Percentiles rank a stretch among this genome's conserved stretches.
phyloP scores from a whole-genome alignment of 2,329 filamentous ascomycete genomes.

The Stagonosporopsis chrysanthemi region DNA sequence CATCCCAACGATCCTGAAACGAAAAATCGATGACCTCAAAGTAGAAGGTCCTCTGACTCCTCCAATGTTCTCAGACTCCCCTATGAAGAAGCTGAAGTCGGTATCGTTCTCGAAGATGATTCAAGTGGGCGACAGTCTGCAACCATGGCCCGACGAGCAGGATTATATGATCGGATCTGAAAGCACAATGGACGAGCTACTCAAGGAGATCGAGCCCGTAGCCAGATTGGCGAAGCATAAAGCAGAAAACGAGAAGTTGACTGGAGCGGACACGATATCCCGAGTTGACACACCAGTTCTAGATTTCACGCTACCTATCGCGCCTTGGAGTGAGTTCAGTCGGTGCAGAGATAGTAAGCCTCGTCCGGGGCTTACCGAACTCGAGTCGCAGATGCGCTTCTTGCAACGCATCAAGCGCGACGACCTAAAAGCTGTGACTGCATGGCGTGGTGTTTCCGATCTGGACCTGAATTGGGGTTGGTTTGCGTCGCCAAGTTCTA shows the following conservation, averaged over 20 bases:
- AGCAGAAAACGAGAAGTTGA: slow-evolving; percentile 56
- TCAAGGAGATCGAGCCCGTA: slow-evolving; percentile 46
- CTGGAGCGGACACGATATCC: slow-evolving; percentile 56
- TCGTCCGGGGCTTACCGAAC: slow-evolving; percentile 26
- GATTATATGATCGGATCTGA: slow-evolving; percentile 25
- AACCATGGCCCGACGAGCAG: slow-evolving; percentile 36
- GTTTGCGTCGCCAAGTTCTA: slow-evolving; percentile 53
- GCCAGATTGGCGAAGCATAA: slow-evolving; percentile 47
- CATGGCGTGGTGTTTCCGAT: slow-evolving; percentile 53
- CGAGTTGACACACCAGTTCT: slow-evolving; percentile 59
- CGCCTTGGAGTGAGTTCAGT: slow-evolving; percentile 57
- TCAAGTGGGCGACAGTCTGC: slow-evolving; percentile 43
- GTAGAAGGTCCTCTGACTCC: slow-evolving; percentile 58
- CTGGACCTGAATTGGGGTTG: slow-evolving; percentile 57
- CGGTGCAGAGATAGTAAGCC: slow-evolving; percentile 18
- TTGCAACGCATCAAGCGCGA: slow-evolving; percentile 47
- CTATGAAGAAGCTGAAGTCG: slow-evolving; percentile 51
- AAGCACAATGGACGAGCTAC: slow-evolving; percentile 44
- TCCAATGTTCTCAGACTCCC: slow-evolving; percentile 45
- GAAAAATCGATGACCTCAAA: slow-evolving; percentile 50
- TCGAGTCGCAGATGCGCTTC: slow-evolving; percentile 43
- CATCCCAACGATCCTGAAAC: slow-evolving; percentile 38
- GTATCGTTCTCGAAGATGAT: slow-evolving; percentile 51
- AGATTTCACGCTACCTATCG: slow-evolving; percentile 51
- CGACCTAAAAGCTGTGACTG: slow-evolving; percentile 35